A percentile compares a stretch with the other conserved stretches of the same genome.
Conservation (phyloP, 257 asterid genomes). For the Capsicum chinense region DNA sequence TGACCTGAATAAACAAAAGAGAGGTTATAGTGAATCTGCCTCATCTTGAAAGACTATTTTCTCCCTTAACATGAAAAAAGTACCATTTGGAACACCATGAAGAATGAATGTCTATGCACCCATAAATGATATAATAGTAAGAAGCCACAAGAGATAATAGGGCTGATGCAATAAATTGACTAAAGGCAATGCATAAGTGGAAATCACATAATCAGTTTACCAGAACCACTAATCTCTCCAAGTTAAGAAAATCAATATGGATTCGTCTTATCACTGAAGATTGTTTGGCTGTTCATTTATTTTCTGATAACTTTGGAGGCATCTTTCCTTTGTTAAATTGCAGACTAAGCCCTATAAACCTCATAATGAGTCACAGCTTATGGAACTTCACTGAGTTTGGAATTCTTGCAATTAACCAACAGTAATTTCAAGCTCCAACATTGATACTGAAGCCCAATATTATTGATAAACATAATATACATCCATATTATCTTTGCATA, state of each 20-base stretch:
- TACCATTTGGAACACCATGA: constrained; percentile 26
- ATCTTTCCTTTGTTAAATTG: background rate
- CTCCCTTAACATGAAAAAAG: background rate
- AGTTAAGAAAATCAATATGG: background rate
- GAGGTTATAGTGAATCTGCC: constrained; percentile 17
- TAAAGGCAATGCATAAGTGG: constrained; percentile 2
- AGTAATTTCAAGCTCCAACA: too few species aligned
- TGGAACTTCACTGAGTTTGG: background rate
- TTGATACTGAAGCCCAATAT: too few species aligned
- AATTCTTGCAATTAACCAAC: background rate
- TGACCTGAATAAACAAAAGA: constrained; percentile 57
- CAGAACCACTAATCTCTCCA: background rate
- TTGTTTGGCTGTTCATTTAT: background rate
- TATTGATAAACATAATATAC: background rate
- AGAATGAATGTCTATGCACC: constrained; percentile 27
- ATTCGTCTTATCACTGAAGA: background rate
- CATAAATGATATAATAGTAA: background rate
- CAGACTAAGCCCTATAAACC: background rate
- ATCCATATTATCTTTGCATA: background rate
- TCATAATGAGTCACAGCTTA: background rate
- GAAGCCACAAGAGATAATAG: background rate
- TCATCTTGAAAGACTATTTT: background rate
- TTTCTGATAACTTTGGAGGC: background rate
- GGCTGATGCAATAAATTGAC: background rate
- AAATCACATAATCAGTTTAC: background rate